Conservation (phyloP, 306 rosid species). For the Prosopis cineraria region DNA sequence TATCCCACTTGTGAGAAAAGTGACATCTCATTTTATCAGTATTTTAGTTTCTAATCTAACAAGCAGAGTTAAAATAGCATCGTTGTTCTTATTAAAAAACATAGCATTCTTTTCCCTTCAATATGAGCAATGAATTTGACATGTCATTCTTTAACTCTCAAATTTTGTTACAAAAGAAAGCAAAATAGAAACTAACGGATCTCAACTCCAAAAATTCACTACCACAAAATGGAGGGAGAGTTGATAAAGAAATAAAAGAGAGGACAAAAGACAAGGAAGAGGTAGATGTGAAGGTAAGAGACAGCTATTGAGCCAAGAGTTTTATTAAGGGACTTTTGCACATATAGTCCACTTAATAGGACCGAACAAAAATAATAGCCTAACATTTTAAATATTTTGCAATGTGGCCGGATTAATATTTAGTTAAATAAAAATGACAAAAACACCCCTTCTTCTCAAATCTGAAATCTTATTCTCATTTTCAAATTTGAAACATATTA, state of each 20-base stretch:
- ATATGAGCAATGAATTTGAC: not conserved
- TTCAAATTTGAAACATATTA: no score
- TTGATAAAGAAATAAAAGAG: not conserved
- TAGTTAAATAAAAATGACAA: no score
- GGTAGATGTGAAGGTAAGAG: not conserved
- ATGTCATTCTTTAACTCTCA: not conserved
- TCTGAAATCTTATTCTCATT: no score
- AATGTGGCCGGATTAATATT: no score
- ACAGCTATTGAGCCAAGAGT: not conserved
- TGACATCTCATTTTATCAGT: not conserved
- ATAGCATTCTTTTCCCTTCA: not conserved
- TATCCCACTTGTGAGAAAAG: not conserved
- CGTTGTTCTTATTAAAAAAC: not conserved
- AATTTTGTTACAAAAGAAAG: constrained; percentile 6
- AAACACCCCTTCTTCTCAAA: no score
- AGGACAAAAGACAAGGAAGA: not conserved
- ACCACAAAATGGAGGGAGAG: not conserved
- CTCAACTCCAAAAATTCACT: not conserved
- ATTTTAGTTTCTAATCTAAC: constrained; percentile 3
- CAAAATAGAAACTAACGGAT: constrained; percentile 1
- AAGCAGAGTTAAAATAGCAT: not conserved
- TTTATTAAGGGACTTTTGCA: no score
- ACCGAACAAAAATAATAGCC: no score
- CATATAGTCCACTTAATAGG: no score
- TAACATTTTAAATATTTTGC: no score